A percentile compares a stretch with the other conserved stretches of the same genome.
These are phyloP conservation scores for Neonectria neomacrospora DNA, from an alignment of 2,329 filamentous ascomycete genomes.

Conservation along the genomic window DNA sequence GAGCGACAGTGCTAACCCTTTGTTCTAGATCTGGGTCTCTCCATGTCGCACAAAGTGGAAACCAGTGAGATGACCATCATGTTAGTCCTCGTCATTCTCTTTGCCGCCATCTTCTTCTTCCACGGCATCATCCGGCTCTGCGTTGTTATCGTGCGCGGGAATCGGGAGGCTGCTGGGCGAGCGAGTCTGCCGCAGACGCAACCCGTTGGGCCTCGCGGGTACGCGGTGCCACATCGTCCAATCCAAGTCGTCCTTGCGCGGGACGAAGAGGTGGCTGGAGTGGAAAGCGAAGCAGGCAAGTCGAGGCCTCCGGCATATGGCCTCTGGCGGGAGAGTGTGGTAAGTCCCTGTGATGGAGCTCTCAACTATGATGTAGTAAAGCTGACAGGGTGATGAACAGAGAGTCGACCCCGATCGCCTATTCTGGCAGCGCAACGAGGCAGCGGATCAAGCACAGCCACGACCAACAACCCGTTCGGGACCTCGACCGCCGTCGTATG, in stretches of 20 bases:
- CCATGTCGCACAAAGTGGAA: constrained; percentile 71
- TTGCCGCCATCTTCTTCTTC: constrained; percentile 81
- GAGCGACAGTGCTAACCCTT: constrained; percentile 13
- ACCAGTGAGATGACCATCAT: constrained; percentile 81
- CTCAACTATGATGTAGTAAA: not conserved
- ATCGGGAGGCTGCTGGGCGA: constrained; percentile 41
- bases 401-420: constrained; percentile 83
- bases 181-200: constrained; percentile 54
- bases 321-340: constrained; percentile 83
- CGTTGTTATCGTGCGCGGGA: constrained; percentile 69
- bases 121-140: constrained; percentile 80
- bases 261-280: constrained; percentile 75
- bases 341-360: constrained; percentile 56
- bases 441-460: constrained; percentile 41
- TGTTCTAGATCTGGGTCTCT: constrained; percentile 77
- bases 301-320: constrained; percentile 85
- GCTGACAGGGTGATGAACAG: constrained; percentile 51
- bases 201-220: constrained; percentile 69
- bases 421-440: constrained; percentile 78
- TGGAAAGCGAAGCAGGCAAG: constrained; percentile 66
- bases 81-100: constrained; percentile 80
- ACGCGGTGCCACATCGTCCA: constrained; percentile 75
- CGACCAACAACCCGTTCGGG: constrained; percentile 43
- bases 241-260: constrained; percentile 80
- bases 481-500: constrained; percentile 77